Evolutionary conservation across 306 rosid species (phyloP).

Genomic region (Dryas drummondii): DNA sequence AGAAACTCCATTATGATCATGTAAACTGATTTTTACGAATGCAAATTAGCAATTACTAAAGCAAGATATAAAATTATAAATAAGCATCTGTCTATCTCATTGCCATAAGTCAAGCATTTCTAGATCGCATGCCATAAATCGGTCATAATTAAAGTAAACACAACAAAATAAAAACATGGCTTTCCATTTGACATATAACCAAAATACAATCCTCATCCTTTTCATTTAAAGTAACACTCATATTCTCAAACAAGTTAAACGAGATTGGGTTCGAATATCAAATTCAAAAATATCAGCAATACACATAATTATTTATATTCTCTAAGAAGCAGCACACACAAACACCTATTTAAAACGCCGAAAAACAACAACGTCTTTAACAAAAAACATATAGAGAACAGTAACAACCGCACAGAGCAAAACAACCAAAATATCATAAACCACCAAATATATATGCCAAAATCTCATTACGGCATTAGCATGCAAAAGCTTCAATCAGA

Average conservation of each 20-base stretch:
- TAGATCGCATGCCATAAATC: background rate
- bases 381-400: background rate
- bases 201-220: background rate
- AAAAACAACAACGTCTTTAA: background rate
- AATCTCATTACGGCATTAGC: slow-evolving; percentile 15
- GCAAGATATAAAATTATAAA: background rate
- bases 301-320: background rate
- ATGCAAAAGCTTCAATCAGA: slow-evolving; percentile 23
- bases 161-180: background rate
- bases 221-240: background rate
- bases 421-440: slow-evolving; percentile 1
- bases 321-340: background rate
- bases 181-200: background rate
- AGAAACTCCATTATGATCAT: background rate
- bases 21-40: background rate
- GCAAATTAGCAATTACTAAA: background rate
- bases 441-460: background rate
- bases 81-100: background rate
- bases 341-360: background rate
- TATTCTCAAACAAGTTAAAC: slow-evolving; percentile 1
- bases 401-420: background rate
- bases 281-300: background rate
- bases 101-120: background rate
- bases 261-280: background rate
- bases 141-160: no score